Base-by-base conservation (phyloP, 148 eudicot genomes). In the Heliamphora exappendiculata region DNA sequence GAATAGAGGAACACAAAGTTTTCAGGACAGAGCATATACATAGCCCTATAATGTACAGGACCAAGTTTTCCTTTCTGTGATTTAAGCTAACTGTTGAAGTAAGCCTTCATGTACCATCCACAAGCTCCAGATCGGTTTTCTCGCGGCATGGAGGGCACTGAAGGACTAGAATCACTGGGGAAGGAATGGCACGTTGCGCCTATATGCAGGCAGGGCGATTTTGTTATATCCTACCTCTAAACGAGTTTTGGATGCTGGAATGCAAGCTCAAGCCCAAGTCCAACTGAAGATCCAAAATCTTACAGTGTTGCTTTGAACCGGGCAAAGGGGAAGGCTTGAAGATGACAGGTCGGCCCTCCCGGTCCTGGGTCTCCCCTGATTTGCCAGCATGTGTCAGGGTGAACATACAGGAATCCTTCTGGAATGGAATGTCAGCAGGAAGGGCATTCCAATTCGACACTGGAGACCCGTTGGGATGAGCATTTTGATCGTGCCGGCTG, bases 201-300 rank as follows among this genome's bases (percentile, higher is more conserved):
- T 62, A 33, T 33, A 31, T n/a, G n/a, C 39, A 36, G 47, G 28
- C 34, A 7, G 45, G 3, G n/a, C n/a, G n/a, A n/a, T n/a, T n/a
- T n/a, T 66, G 69, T 36, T 57, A 54, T 54, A 78, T 51, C 76
- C 62, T 50, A 60, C 37, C 60, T 47, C 74, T 36, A 8, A 72
- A 80, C 7, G 29, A 39, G 49, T 45, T 66, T 39, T 14, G 12
- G 45, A 5, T 66, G 20, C 47, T n/a, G 36, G 47, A 66, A 67
- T 75, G 77, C 73, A 85, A 76, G 67, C 88, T 79, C 77, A 90
- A 75, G 22, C 93, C 72, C 28, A 22, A 45, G 45, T 41, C 93
- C 76, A 91, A 81, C 13, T 89, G 88, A 79, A 90, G 91, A 88
- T 93, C 89, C 79, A 93, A 60, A 67, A 82, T 66, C 67, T 82